Evolutionary conservation across 2,329 filamentous ascomycete genomes (phyloP).

Genomic region (Ambrosiella beaveri): DNA sequence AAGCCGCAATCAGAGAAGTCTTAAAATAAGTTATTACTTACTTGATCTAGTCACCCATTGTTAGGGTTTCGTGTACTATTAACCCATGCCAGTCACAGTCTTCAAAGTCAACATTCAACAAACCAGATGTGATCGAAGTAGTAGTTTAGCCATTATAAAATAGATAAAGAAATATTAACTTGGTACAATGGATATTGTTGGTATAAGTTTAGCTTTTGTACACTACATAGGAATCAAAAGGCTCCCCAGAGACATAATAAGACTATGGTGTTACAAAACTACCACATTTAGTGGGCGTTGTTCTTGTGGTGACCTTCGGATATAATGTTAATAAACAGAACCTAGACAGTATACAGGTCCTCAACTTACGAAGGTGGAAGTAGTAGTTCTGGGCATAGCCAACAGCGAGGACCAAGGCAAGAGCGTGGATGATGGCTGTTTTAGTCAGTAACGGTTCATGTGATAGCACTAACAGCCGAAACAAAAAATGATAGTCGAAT

Average conservation of each 20-base stretch:
- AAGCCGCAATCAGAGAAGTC: no score
- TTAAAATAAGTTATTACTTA: no score
- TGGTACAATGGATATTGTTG: neutral
- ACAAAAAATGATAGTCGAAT: no score
- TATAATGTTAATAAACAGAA: constrained; percentile 15
- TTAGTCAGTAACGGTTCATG: neutral
- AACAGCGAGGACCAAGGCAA: constrained; percentile 58
- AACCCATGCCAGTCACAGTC: no score
- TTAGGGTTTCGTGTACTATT: no score
- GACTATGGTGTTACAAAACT: neutral
- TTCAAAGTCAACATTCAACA: no score
- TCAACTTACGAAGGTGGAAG: constrained; percentile 91
- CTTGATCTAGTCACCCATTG: no score
- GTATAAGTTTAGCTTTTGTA: constrained; percentile 13
- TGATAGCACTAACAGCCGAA: no score
- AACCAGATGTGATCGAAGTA: no score
- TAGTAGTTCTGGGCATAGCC: constrained; percentile 99
- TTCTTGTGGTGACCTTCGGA: constrained; percentile 95
- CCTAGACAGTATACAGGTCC: neutral
- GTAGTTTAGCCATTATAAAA: neutral
- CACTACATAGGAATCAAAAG: constrained; percentile 11
- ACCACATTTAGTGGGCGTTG: constrained; percentile 69
- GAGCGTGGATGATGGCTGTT: constrained; percentile 71
- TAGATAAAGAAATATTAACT: neutral
- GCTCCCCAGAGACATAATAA: constrained; percentile 8